Percentiles rank a stretch among this genome's conserved stretches.
Conservation (phyloP, 805 yeast species). For the Metschnikowia lunata region DNA sequence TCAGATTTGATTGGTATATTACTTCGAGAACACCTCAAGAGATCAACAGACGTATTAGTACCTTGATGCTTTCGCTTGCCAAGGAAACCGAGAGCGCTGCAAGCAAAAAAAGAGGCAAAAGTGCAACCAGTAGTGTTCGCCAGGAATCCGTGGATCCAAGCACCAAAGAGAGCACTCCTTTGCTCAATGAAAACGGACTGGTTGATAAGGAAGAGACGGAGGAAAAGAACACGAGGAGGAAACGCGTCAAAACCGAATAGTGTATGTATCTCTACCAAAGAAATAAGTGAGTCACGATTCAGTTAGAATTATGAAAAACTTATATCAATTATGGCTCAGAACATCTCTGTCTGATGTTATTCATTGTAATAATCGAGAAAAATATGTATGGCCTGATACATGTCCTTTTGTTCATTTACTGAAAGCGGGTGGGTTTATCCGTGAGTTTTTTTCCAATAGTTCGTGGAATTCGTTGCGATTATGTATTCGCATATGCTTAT, state of each 20-base stretch:
- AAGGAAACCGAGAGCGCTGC: conserved; percentile 60
- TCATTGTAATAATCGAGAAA: too few relatives aligned
- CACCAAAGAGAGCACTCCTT: conserved; percentile 15
- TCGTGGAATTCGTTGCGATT: too few relatives aligned
- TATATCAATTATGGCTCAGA: too few relatives aligned
- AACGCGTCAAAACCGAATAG: conserved; percentile 6
- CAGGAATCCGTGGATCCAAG: conserved; percentile 37
- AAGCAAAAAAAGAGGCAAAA: conserved; percentile 43
- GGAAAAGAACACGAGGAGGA: conserved; percentile 6
- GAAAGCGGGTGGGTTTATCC: too few relatives aligned
- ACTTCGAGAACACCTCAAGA: conserved; percentile 70
- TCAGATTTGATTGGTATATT: conserved; percentile 71
- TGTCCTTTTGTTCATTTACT: too few relatives aligned
- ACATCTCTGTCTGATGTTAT: too few relatives aligned
- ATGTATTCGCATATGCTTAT: too few relatives aligned
- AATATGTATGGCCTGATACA: too few relatives aligned
- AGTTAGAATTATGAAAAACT: too few relatives aligned
- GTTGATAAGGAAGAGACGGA: not conserved
- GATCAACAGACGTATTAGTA: conserved; percentile 62
- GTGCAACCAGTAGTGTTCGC: conserved; percentile 23
- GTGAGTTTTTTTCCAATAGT: too few relatives aligned
- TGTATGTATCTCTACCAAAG: not conserved
- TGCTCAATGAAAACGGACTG: conserved; percentile 2
- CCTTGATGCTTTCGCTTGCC: conserved; percentile 62
- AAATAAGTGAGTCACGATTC: too few relatives aligned